Conservation (phyloP, 805 yeast species). For the Candida sanyiensis region DNA sequence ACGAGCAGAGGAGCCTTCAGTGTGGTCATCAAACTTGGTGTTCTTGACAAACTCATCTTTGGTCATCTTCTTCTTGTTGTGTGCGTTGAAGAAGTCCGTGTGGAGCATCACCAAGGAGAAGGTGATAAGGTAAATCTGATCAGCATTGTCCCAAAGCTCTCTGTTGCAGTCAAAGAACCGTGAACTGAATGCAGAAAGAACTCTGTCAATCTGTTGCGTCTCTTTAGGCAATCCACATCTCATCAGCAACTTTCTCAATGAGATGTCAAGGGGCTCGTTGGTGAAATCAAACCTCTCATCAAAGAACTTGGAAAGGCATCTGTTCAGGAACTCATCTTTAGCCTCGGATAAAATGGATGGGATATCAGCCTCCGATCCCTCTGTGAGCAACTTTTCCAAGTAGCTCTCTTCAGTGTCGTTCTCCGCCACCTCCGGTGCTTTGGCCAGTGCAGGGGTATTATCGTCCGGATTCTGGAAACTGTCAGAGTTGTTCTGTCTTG, state of each 20-base stretch:
- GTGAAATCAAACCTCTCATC: slow-evolving; percentile 40
- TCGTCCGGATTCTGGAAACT: slow-evolving; percentile 13
- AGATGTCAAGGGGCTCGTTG: slow-evolving; percentile 57
- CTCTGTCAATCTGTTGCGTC: slow-evolving; percentile 70
- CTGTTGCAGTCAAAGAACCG: slow-evolving; percentile 35
- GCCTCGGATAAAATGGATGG: slow-evolving; percentile 27
- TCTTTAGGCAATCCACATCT: slow-evolving; percentile 60
- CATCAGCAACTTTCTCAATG: slow-evolving; percentile 55
- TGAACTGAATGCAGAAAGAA: slow-evolving; percentile 50
- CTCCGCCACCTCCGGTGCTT: slow-evolving; percentile 23
- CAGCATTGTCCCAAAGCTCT: slow-evolving; percentile 31
- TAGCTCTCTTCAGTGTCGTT: slow-evolving; percentile 28
- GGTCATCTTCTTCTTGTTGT: slow-evolving; percentile 62
- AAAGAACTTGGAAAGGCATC: slow-evolving; percentile 27
- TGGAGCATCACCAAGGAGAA: slow-evolving; percentile 68
- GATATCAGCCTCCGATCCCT: slow-evolving; percentile 29
- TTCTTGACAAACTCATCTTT: slow-evolving; percentile 55
- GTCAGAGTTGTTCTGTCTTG: slow-evolving; percentile 15
- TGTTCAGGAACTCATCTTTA: slow-evolving; percentile 23
- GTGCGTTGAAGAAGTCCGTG: slow-evolving; percentile 66
- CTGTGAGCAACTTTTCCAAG: slow-evolving; percentile 21
- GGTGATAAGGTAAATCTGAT: slow-evolving; percentile 55
- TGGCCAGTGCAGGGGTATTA: slow-evolving; percentile 15
- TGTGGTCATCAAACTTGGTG: slow-evolving; percentile 29
- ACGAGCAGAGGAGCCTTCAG: slow-evolving; percentile 20